Conservation (phyloP, 2,329 filamentous ascomycete genomes). For the Nothopassalora personata region DNA sequence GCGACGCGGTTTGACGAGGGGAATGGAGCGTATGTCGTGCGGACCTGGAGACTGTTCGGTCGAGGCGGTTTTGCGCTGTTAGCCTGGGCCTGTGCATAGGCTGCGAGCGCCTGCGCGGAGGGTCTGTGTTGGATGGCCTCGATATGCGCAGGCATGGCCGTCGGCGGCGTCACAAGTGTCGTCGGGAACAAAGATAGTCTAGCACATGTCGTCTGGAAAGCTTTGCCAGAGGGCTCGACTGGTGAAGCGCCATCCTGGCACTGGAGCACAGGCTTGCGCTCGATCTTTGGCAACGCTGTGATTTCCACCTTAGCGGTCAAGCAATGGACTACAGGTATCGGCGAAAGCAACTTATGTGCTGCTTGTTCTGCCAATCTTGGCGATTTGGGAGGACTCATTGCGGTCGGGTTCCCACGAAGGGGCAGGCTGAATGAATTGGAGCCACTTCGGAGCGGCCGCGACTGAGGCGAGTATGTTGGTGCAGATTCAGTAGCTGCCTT, state of each 20-base stretch:
- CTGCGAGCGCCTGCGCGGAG: constrained; percentile 6
- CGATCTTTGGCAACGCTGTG: constrained; percentile 1
- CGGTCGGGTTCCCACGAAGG: constrained; percentile 33
- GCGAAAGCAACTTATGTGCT: constrained; percentile 14
- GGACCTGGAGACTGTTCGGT: constrained; percentile 42
- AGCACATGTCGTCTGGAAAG: neutral
- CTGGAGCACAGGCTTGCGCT: neutral
- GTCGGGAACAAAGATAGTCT: constrained; percentile 23
- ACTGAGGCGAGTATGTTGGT: constrained; percentile 1
- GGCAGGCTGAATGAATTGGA: constrained; percentile 28
- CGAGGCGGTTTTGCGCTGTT: constrained; percentile 31
- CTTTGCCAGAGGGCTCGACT: neutral
- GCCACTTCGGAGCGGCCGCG: constrained; percentile 13
- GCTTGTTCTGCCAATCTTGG: constrained; percentile 5
- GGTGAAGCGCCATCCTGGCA: neutral
- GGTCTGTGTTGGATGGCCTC: constrained; percentile 10
- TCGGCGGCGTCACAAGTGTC: constrained; percentile 1
- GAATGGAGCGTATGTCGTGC: constrained; percentile 40
- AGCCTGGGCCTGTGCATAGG: neutral
- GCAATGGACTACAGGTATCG: constrained; percentile 22
- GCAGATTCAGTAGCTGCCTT: neutral
- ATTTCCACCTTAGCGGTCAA: constrained; percentile 23
- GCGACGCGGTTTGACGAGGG: constrained; percentile 31
- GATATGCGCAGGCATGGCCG: neutral
- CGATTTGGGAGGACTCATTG: constrained; percentile 14